These are phyloP conservation scores for Dothistroma septosporum DNA, from an alignment of 2,329 filamentous ascomycete genomes.

Conservation along the genomic window DNA sequence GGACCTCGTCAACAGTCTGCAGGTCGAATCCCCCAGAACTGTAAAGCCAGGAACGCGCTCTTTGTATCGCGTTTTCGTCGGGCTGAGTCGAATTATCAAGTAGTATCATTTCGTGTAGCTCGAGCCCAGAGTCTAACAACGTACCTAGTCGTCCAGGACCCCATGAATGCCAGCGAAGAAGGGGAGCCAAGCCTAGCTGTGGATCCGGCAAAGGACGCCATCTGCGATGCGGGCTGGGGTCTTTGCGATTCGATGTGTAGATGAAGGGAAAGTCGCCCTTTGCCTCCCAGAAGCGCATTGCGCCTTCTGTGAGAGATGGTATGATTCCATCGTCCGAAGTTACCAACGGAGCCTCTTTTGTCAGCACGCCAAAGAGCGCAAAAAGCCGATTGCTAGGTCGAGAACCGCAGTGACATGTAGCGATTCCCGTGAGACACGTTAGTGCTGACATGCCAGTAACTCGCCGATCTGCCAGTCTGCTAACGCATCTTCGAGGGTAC, in stretches of 20 bases:
- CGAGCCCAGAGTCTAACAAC: not conserved
- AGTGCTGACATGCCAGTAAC: not conserved
- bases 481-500: not conserved
- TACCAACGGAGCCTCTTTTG: not conserved
- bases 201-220: not conserved
- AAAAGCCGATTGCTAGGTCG: not conserved
- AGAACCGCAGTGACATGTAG: not conserved
- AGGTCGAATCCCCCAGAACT: not conserved
- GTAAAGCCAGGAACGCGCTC: not conserved
- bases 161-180: not conserved
- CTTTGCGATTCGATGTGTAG: not conserved
- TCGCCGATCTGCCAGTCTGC: not conserved
- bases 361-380: not conserved
- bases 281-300: not conserved
- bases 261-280: conserved; percentile 1
- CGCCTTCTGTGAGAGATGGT: not conserved
- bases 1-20: not conserved
- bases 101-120: not conserved
- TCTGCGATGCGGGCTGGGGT: not conserved
- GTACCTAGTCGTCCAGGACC: not conserved
- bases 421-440: not conserved
- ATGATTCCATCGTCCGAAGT: not conserved
- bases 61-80: not conserved
- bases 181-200: not conserved
- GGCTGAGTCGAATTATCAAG: not conserved